Evolutionary conservation across 257 asterid genomes (phyloP), one percentile per base, ranked within the genome.

Genomic region (Nicotiana benthamiana): DNA sequence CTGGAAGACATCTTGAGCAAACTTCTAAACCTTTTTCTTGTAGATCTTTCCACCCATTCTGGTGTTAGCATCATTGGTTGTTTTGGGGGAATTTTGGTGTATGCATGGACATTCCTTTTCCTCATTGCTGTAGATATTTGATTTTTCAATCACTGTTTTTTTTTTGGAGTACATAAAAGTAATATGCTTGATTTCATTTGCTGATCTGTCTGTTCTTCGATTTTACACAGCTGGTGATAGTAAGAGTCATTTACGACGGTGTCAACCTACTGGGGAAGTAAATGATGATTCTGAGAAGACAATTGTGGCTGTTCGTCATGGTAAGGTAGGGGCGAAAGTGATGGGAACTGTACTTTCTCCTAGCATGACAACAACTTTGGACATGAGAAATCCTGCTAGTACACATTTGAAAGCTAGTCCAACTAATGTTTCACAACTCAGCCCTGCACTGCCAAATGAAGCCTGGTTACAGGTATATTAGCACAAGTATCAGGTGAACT

Each of bases 401-500:
- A 51, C 53, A 43, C 88, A 84, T 89, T 80, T 80, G 10, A 89
- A 87, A 64, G 75, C 92, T 46, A 86, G 88, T 79, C 90, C 91
- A 6, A 79, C 82, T 62, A 84, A 74, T 72, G 78, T 36, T 81
- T 86, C 90, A 30, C 88, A 82, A 24, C 75, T 87, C 30, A 75
- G 77, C 79, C 78, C 86, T 9, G 56, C 85, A 27, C 76, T 83
- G 66, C 89, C 95, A 27, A 83, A 83, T 65, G 97, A 91, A 74
- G 8, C 84, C 78, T 91, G 95, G 96, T 22, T 86, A 81, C 96
- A 91, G 95, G 99, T 96, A 65, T 24, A 54, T 40, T 54, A 74
- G 43, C 61, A 26, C 60, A 48, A 48, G 17, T 74, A 26, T 15
- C 79, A 74, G 79, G 79, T 48, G 79, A 74, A 72, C 9, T 22